Evolutionary conservation across 2,329 filamentous ascomycete genomes (phyloP), one percentile per base, ranked within the genome.

Genomic region (Trematosphaeria pertusa): DNA sequence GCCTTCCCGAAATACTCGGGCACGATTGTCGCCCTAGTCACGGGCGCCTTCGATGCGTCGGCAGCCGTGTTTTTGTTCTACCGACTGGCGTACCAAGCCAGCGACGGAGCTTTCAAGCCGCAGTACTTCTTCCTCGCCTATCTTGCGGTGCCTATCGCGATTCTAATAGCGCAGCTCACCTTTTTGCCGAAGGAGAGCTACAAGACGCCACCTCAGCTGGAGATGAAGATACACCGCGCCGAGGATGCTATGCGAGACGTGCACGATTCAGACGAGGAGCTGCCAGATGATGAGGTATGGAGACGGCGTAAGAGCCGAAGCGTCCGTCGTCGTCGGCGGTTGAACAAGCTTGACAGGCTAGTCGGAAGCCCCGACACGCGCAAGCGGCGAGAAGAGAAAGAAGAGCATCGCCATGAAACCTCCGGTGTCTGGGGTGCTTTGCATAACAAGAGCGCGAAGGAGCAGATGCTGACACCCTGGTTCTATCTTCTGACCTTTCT

Each of bases 361-460:
- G 76, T 96, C 1, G 88, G 89, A 12, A 80, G 83, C 10, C 78
- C 81, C 37, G 70, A 78, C n/a, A 83, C 81, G 35, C 81, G 85
- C 50, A 80, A 84, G 56, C 84, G 88, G 46, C 78, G 80, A 11
- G 76, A 81, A 48, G 78, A 80, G 46, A 60, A 68, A 44, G 86
- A 91, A 67, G 86, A 89, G 67, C 77, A 81, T 50, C 86, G 84
- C 57, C 86, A 87, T 41, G 78, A 82, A 40, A 80, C 80, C 3
- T 88, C 85, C 20, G 89, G 89, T 10, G 88, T 96, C 30, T 96
- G 89, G 88, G 91, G 91, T 33, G 87, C 87, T 18, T 81, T 96
- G 75, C 91, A 96, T 67, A 85, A 85, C 46, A 79, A 81, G 59
- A 82, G 87, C 1, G 87, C 88, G 1, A 65, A 79, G 32, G 77